These are phyloP conservation scores for Talaromyces thailandensis DNA, from an alignment of 495 filamentous ascomycete genomes.

Conservation along the genomic window DNA sequence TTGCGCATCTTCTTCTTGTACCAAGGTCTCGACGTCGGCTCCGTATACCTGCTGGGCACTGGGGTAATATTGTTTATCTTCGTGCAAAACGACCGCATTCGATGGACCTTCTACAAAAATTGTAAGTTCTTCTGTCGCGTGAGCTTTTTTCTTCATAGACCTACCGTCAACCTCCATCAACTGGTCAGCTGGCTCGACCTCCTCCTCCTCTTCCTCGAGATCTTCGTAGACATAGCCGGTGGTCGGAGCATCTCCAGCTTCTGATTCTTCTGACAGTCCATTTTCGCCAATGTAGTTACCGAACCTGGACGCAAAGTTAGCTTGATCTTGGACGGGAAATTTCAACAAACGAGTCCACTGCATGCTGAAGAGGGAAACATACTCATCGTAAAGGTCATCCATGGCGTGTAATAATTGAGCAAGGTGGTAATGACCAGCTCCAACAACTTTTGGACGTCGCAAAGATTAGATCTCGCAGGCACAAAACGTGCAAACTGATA, in stretches of 20 bases:
- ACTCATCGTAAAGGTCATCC: slow-evolving; percentile 86
- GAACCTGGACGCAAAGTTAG: slow-evolving; percentile 49
- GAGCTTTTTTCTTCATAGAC: slow-evolving; percentile 9
- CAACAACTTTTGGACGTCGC: neutral
- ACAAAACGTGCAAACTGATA: neutral
- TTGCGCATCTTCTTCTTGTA: slow-evolving; percentile 96
- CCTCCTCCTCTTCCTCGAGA: slow-evolving; percentile 54
- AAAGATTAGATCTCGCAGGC: neutral
- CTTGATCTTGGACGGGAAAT: slow-evolving; percentile 12
- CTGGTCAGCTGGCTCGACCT: slow-evolving; percentile 55
- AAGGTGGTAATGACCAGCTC: neutral
- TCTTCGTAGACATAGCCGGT: slow-evolving; percentile 79
- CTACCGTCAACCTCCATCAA: slow-evolving; percentile 89
- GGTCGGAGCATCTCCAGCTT: slow-evolving; percentile 57
- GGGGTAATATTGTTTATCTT: slow-evolving; percentile 99
- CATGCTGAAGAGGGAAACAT: slow-evolving; percentile 13
- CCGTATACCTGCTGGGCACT: slow-evolving; percentile 94
- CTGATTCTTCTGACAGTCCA: slow-evolving; percentile 77
- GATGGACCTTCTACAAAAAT: slow-evolving; percentile 72
- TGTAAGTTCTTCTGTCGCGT: neutral
- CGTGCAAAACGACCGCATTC: slow-evolving; percentile 92
- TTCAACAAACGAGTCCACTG: neutral
- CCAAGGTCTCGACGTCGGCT: slow-evolving; percentile 84
- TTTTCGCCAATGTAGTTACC: slow-evolving; percentile 94
- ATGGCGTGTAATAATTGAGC: slow-evolving; percentile 32